Evolutionary conservation across 2,329 filamentous ascomycete species (phyloP).

Genomic region (Colletotrichum sp.): DNA sequence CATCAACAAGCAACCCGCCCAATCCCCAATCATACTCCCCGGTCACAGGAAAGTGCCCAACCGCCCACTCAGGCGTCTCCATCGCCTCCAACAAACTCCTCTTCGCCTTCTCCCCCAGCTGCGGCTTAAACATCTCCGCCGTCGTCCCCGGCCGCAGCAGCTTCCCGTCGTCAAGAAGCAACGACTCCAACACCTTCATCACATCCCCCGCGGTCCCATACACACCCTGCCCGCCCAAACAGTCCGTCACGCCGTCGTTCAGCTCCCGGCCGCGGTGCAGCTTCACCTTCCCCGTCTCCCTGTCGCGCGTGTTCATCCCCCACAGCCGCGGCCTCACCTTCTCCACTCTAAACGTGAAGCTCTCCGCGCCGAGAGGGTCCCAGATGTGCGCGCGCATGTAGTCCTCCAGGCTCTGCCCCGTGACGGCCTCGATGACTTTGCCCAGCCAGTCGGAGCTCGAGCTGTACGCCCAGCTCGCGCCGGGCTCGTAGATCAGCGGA

Average conservation of each 20-base stretch:
- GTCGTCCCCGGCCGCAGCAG: slow-evolving; percentile 47
- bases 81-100: slow-evolving; percentile 29
- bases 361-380: slow-evolving; percentile 13
- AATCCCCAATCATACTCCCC: slow-evolving; percentile 45
- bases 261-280: neutral
- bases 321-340: neutral
- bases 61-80: slow-evolving; percentile 28
- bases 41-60: slow-evolving; percentile 34
- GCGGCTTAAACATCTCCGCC: slow-evolving; percentile 51
- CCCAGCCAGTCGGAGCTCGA: slow-evolving; percentile 58
- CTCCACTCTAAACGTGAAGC: slow-evolving; percentile 18
- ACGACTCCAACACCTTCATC: slow-evolving; percentile 46
- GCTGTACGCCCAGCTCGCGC: slow-evolving; percentile 55
- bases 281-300: slow-evolving; percentile 11
- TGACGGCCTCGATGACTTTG: slow-evolving; percentile 52
- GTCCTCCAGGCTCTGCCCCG: slow-evolving; percentile 45
- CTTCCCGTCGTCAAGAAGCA: slow-evolving; percentile 54
- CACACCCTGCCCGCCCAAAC: slow-evolving; percentile 40
- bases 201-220: slow-evolving; percentile 45
- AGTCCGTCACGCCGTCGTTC: slow-evolving; percentile 22
- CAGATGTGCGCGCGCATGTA: slow-evolving; percentile 50
- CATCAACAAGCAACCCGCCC: slow-evolving; percentile 45
- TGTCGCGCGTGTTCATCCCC: slow-evolving; percentile 22
- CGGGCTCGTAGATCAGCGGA: slow-evolving; percentile 57
- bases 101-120: slow-evolving; percentile 35